Conservation (phyloP, 805 yeast species). For the Brettanomyces nanus region DNA sequence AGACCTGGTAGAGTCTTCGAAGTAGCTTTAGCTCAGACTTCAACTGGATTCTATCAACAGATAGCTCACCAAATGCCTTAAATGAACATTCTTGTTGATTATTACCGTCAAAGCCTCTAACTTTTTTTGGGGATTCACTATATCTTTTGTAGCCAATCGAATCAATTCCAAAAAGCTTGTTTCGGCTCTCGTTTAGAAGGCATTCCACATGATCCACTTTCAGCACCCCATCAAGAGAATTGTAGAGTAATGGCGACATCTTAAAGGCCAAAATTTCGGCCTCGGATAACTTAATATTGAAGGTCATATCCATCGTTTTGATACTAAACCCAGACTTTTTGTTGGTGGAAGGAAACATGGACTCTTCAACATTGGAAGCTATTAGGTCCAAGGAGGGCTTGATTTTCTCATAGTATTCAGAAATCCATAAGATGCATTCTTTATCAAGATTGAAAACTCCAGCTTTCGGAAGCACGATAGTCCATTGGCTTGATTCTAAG, state of each 20-base stretch:
- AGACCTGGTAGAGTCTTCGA: background rate
- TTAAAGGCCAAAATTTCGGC: background rate
- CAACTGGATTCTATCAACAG: constrained; percentile 8
- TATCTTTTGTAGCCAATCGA: background rate
- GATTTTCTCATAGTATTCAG: constrained; percentile 1
- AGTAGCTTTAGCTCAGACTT: background rate
- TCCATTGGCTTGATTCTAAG: constrained; percentile 22
- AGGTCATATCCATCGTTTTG: background rate
- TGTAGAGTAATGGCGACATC: constrained; percentile 2
- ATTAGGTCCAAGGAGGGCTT: background rate
- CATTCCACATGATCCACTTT: constrained; percentile 1
- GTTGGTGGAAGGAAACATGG: background rate
- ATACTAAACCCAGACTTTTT: background rate
- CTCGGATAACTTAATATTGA: constrained; percentile 2
- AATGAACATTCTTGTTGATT: constrained; percentile 7
- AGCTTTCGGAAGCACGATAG: constrained; percentile 37
- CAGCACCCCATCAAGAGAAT: constrained; percentile 1
- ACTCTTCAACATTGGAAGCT: background rate
- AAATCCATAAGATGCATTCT: background rate
- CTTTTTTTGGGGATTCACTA: constrained; percentile 4
- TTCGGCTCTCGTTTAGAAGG: background rate
- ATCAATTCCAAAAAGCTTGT: background rate
- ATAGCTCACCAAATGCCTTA: constrained; percentile 3
- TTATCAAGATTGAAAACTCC: constrained; percentile 18
- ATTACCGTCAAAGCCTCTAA: constrained; percentile 20